Evolutionary conservation across 2,329 filamentous ascomycete species (phyloP).

Genomic region (Epichloe coenophiala): DNA sequence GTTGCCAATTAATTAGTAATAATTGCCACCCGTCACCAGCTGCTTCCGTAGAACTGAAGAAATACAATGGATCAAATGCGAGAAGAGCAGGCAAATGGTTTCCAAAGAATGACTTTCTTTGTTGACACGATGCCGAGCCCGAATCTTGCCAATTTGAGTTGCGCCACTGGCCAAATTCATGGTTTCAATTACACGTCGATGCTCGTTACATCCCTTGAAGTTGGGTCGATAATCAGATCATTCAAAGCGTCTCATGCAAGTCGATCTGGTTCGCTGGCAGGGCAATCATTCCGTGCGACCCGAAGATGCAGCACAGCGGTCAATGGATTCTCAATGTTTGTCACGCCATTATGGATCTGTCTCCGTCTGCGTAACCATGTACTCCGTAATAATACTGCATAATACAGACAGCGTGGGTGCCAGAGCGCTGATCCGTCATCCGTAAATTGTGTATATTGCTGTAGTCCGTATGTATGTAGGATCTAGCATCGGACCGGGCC

Average conservation of each 20-base stretch:
- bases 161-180: not conserved
- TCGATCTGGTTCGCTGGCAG: no score
- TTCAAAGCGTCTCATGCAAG: not conserved
- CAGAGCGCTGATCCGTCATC: no score
- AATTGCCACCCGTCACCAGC: not conserved
- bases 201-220: not conserved
- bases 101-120: no score
- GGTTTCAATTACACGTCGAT: constrained; percentile 1
- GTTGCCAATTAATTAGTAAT: no score
- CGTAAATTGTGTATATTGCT: no score
- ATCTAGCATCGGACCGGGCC: no score
- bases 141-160: not conserved
- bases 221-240: not conserved
- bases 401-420: no score
- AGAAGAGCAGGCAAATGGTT: no score
- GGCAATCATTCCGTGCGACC: no score
- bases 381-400: no score
- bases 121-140: not conserved
- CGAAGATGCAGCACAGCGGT: not conserved
- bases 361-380: not conserved
- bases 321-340: not conserved
- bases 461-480: no score
- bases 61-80: no score
- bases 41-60: not conserved
- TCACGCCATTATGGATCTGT: not conserved